Conservation (phyloP, 768 basidiomycete genomes). For the Boletus rubroflammeus region DNA sequence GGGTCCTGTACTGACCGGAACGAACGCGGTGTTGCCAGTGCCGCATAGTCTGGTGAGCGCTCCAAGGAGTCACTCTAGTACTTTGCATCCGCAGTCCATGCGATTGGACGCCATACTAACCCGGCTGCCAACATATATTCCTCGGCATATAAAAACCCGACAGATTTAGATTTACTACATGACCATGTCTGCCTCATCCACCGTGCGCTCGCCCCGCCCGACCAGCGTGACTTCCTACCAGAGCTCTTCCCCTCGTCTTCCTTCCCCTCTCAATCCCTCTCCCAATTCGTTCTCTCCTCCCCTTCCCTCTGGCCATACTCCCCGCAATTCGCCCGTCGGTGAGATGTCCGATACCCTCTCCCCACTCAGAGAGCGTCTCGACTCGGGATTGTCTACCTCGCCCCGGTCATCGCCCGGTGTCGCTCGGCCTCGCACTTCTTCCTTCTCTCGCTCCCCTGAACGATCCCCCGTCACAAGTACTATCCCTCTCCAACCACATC, state of each 20-base stretch:
- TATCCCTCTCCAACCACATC: slow-evolving; percentile 1
- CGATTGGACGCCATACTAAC: slow-evolving; percentile 16
- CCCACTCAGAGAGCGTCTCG: slow-evolving; percentile 16
- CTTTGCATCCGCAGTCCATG: too few relatives aligned
- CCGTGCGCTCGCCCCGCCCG: slow-evolving; percentile 15
- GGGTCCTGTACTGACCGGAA: neutral
- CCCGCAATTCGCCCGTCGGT: slow-evolving; percentile 4
- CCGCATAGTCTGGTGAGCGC: neutral
- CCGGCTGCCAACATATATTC: slow-evolving; percentile 3
- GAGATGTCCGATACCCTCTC: slow-evolving; percentile 18
- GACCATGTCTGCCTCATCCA: slow-evolving; percentile 6
- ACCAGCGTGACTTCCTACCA: slow-evolving; percentile 7
- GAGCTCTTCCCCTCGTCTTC: slow-evolving; percentile 11
- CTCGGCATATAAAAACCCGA: slow-evolving; percentile 11
- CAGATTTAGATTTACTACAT: neutral
- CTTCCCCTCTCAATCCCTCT: slow-evolving; percentile 27
- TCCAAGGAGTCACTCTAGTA: neutral
- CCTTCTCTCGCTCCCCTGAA: slow-evolving; percentile 18
- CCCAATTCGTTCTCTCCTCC: slow-evolving; percentile 5
- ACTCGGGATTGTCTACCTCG: neutral
- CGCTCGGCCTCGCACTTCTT: slow-evolving; percentile 1
- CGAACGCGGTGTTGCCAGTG: neutral
- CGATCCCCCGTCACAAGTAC: slow-evolving; percentile 2
- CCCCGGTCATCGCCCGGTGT: neutral
- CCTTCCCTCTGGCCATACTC: neutral